Percentiles rank a stretch among this genome's conserved stretches.
These are phyloP conservation scores for Xylaria curta DNA, from an alignment of 495 filamentous ascomycete genomes.

Conservation along the genomic window DNA sequence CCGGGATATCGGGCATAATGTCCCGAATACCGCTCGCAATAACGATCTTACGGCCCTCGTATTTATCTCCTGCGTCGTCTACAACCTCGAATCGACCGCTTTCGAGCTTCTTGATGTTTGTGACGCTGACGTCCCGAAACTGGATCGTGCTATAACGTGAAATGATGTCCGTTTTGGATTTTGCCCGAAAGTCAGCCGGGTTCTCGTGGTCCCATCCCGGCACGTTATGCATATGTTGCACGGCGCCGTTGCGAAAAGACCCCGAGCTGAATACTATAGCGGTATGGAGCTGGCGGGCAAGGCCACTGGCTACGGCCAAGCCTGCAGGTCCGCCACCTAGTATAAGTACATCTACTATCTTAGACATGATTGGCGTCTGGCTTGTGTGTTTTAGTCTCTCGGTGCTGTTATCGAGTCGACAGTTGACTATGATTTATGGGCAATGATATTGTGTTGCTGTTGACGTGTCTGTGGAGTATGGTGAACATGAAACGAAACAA, in stretches of 20 bases:
- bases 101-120: conserved; percentile 36
- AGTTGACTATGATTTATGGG: not conserved
- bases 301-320: conserved; percentile 51
- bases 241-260: conserved; percentile 55
- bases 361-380: conserved; percentile 7
- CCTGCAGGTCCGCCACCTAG: conserved; percentile 65
- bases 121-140: conserved; percentile 47
- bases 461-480: not conserved
- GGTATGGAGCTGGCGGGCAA: conserved; percentile 56
- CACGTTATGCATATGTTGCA: conserved; percentile 60
- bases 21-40: conserved; percentile 57
- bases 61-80: conserved; percentile 41
- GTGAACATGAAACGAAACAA: not conserved
- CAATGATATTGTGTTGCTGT: not conserved
- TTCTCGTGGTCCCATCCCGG: conserved; percentile 54
- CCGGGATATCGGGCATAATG: conserved; percentile 40
- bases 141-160: conserved; percentile 46
- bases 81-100: conserved; percentile 42
- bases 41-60: conserved; percentile 54
- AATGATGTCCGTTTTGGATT: conserved; percentile 44
- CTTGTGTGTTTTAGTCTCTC: not conserved
- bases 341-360: conserved; percentile 55
- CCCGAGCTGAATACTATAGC: conserved; percentile 57
- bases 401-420: not conserved
- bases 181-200: conserved; percentile 49